A percentile compares a stretch with the other conserved stretches of the same genome.
Conservation (phyloP, 805 yeast species). For the Wickerhamiella hasegawae region DNA sequence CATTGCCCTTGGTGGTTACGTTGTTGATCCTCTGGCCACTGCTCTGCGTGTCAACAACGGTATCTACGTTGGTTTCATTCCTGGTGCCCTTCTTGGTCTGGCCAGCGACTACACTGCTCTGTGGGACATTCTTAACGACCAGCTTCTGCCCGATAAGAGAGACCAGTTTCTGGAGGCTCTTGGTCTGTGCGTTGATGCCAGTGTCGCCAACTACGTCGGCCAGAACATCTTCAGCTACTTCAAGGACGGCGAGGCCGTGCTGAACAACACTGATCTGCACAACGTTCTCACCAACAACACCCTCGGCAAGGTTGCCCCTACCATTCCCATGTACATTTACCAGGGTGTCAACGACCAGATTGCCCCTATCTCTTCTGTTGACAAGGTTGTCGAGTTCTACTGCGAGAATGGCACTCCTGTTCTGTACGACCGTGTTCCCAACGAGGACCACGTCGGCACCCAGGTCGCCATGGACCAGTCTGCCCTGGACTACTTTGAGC, state of each 20-base stretch:
- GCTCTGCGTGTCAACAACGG: slow-evolving; percentile 8
- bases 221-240: slow-evolving; percentile 12
- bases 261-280: slow-evolving; percentile 6
- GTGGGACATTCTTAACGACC: slow-evolving; percentile 2
- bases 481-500: neutral
- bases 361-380: slow-evolving; percentile 12
- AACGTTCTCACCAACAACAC: slow-evolving; percentile 11
- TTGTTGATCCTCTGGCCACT: slow-evolving; percentile 10
- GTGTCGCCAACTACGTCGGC: slow-evolving; percentile 7
- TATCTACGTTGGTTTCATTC: slow-evolving; percentile 13
- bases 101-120: slow-evolving; percentile 13
- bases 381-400: slow-evolving; percentile 10
- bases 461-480: neutral
- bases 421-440: slow-evolving; percentile 9
- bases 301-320: slow-evolving; percentile 14
- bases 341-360: slow-evolving; percentile 17
- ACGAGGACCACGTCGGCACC: slow-evolving; percentile 7
- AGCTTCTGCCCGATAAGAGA: slow-evolving; percentile 4
- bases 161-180: slow-evolving; percentile 3
- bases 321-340: slow-evolving; percentile 15
- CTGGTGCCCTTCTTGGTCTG: slow-evolving; percentile 14
- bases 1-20: slow-evolving; percentile 15
- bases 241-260: slow-evolving; percentile 10
- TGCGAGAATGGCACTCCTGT: slow-evolving; percentile 16
- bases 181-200: slow-evolving; percentile 9